Conservation (phyloP, 2,329 filamentous ascomycete species). For the Sarocladium brachiariae region DNA sequence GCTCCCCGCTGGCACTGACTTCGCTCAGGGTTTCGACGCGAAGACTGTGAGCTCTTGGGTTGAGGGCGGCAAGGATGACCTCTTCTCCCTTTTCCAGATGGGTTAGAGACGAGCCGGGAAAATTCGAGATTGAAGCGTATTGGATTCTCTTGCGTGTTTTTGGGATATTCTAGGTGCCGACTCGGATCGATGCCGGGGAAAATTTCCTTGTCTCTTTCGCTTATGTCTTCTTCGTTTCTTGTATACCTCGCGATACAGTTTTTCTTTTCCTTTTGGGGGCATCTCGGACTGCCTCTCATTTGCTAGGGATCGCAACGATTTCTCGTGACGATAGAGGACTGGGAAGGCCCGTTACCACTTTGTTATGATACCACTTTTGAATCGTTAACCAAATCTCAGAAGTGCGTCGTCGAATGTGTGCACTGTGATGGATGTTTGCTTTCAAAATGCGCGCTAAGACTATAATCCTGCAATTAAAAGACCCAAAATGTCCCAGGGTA, state of each 20-base stretch:
- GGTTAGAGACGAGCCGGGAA: constrained; percentile 1
- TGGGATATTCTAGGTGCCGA: background rate
- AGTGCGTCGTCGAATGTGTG: constrained; percentile 1
- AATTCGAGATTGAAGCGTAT: background rate
- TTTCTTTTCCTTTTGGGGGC: no score
- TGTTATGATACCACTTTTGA: constrained; percentile 10
- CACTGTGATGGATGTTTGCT: background rate
- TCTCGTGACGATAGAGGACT: no score
- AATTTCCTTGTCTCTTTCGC: background rate
- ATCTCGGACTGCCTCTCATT: no score
- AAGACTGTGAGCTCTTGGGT: constrained; percentile 31
- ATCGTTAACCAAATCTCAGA: background rate
- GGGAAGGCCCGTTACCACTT: background rate
- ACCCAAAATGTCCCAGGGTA: background rate
- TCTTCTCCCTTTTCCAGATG: constrained; percentile 20
- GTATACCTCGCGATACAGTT: constrained; percentile 7
- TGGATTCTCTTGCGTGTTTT: background rate
- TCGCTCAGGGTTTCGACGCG: constrained; percentile 31
- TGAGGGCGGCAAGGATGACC: constrained; percentile 12
- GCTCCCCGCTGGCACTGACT: constrained; percentile 35
- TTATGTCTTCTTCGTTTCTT: constrained; percentile 8
- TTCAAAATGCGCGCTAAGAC: background rate
- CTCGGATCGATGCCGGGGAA: background rate
- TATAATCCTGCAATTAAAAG: background rate
- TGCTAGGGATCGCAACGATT: no score